These are phyloP conservation scores for Penicillium frequentans DNA, from an alignment of 2,329 filamentous ascomycete genomes.

Conservation along the genomic window DNA sequence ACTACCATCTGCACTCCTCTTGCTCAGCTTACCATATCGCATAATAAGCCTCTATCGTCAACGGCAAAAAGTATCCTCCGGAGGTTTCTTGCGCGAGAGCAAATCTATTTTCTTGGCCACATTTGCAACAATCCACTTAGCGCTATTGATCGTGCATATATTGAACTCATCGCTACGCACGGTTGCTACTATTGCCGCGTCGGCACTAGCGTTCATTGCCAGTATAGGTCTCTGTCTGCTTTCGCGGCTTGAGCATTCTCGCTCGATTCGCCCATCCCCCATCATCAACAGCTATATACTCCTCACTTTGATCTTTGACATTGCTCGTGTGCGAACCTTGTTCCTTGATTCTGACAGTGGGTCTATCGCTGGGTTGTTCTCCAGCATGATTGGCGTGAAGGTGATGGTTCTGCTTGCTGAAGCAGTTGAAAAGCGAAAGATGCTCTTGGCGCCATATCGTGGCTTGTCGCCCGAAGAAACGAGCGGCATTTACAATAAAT, in stretches of 20 bases:
- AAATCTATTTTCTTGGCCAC: not conserved
- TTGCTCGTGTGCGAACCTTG: not conserved
- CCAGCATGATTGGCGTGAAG: constrained; percentile 35
- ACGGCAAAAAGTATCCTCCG: not conserved
- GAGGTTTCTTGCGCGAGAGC: not conserved
- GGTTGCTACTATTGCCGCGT: not conserved
- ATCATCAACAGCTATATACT: constrained; percentile 7
- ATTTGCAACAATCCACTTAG: not conserved
- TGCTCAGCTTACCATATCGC: not conserved
- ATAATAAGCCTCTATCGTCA: not conserved
- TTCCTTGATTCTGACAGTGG: not conserved
- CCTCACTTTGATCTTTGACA: constrained; percentile 4
- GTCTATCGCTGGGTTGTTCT: not conserved
- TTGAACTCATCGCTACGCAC: not conserved
- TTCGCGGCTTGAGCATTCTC: constrained; percentile 4
- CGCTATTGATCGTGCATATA: not conserved
- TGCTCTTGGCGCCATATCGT: constrained; percentile 35
- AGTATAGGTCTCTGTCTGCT: constrained; percentile 2
- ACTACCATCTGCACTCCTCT: not conserved
- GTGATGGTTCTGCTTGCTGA: constrained; percentile 42
- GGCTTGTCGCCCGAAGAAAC: constrained; percentile 49
- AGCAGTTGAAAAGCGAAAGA: constrained; percentile 39
- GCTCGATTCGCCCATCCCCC: constrained; percentile 5
- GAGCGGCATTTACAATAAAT: constrained; percentile 46
- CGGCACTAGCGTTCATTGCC: not conserved